Conservation (phyloP, 331 rosid genomes). For the Cydonia oblonga region DNA sequence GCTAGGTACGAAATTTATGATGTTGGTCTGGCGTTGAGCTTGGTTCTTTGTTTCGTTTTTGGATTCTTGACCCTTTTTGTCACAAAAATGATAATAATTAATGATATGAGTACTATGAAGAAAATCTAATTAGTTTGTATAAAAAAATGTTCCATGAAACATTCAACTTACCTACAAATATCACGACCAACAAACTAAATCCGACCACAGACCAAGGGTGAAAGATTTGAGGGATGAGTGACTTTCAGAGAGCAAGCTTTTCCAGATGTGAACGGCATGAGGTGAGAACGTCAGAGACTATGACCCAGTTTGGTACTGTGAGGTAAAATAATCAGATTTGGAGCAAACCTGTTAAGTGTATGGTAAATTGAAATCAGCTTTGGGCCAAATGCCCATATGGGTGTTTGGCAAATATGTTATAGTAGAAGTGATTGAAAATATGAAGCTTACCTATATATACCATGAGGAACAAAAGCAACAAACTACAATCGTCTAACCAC, state of each 20-base stretch:
- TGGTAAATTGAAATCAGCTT: too few species aligned
- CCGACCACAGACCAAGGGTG: not conserved
- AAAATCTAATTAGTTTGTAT: too few species aligned
- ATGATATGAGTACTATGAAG: not conserved
- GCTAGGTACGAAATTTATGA: not conserved
- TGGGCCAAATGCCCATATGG: too few species aligned
- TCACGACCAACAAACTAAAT: not conserved
- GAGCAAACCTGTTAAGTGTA: too few species aligned
- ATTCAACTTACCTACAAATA: not conserved
- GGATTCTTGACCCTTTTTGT: not conserved
- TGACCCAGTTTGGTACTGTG: not conserved
- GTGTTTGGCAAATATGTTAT: too few species aligned
- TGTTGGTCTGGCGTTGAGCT: not conserved
- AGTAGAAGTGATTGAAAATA: too few species aligned
- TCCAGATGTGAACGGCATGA: not conserved
- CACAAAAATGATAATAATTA: not conserved
- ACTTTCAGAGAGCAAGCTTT: not conserved
- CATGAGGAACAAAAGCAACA: too few species aligned
- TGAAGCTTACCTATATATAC: too few species aligned
- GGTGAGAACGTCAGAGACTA: not conserved
- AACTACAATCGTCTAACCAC: not conserved
- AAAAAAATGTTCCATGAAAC: not conserved
- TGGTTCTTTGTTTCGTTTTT: not conserved
- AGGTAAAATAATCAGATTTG: too few species aligned
- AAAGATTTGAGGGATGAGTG: not conserved